Evolutionary conservation across 306 rosid species (phyloP).

Genomic region (Cucurbita maxima): DNA sequence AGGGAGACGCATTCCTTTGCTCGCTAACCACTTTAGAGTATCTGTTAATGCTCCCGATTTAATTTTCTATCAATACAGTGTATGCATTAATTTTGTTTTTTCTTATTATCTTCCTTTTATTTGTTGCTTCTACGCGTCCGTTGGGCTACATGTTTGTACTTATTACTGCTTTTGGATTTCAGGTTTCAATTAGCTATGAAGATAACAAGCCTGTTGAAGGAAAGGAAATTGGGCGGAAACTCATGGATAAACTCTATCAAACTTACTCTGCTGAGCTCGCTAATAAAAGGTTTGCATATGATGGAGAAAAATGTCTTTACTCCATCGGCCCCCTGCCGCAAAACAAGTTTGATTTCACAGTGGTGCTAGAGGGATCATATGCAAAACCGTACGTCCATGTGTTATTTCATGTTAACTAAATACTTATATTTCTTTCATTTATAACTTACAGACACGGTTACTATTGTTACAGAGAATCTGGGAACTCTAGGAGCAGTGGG

Average conservation of each 20-base stretch:
- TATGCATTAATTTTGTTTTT: constrained; percentile 22
- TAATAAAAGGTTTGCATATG: constrained; percentile 53
- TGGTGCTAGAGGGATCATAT: constrained; percentile 60
- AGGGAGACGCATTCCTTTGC: constrained; percentile 38
- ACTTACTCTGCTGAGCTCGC: constrained; percentile 49
- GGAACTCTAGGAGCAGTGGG: constrained; percentile 25
- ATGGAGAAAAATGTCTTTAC: constrained; percentile 63
- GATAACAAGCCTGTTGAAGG: constrained; percentile 41
- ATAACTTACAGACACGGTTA: background rate
- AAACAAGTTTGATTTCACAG: constrained; percentile 37
- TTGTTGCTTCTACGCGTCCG: background rate
- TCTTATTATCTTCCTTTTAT: background rate
- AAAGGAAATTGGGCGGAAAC: constrained; percentile 55
- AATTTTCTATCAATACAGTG: constrained; percentile 69
- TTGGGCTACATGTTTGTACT: constrained; percentile 5
- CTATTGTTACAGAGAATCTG: constrained; percentile 21
- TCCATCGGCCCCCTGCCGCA: constrained; percentile 61
- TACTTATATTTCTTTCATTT: background rate
- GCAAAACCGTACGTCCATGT: constrained; percentile 30
- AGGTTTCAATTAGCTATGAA: constrained; percentile 59
- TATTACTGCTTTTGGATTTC: constrained; percentile 1
- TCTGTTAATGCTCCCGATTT: constrained; percentile 40
- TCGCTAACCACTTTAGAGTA: constrained; percentile 56
- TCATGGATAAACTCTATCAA: constrained; percentile 55
- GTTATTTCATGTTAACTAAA: constrained; percentile 1